Base-by-base conservation (phyloP, 306 rosid species). In the Notholithocarpus densiflorus region DNA sequence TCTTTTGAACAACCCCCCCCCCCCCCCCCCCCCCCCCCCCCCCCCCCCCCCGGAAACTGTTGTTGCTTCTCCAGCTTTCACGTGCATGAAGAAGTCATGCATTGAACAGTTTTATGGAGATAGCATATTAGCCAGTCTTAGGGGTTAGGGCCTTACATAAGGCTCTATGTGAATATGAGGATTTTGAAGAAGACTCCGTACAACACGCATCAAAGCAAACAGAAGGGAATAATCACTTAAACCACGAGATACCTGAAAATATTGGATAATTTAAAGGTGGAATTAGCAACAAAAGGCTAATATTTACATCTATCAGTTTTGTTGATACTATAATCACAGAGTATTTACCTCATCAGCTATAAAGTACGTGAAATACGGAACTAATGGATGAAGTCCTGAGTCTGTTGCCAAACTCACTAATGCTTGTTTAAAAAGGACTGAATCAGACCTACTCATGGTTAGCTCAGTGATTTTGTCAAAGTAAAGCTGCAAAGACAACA, bases 311-410 rank as follows among this genome's bases (percentile, higher is more conserved):
- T 66, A 9, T 34, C 52, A 80, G 52, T 32, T 72, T 71, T 79
- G 69, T 52, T n/a, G 52, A 77, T 21, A 2, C 27, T 27, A 62
- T 27, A 62, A 27, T 13, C n/a, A 40, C 26, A 78, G 21, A 60
- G 60, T 68, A 15, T 65, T 60, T 84, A 94, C 98, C 98, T 94
- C 92, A 79, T 92, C 97, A 68, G 97, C 92, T 74, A 94, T 82
- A 71, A 94, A 94, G 87, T 84, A 75, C 20, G 92, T 79, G 72
- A 94, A 91, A 85, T 91, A 89, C 8, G 98, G 98, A 89, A 92
- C 88, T 75, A 92, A 88, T 43, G 92, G 97, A 84, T 92, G 97
- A 81, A 94, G 93, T 73, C 97, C 98, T 5, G 97, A 88, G 85
- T 94, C 97, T 5, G 91, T 84, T 54, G 95, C 84, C 89, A 94